Evolutionary conservation across 208 protist genomes (phyloP).

Genomic region (Acanthamoeba rhysodes): DNA sequence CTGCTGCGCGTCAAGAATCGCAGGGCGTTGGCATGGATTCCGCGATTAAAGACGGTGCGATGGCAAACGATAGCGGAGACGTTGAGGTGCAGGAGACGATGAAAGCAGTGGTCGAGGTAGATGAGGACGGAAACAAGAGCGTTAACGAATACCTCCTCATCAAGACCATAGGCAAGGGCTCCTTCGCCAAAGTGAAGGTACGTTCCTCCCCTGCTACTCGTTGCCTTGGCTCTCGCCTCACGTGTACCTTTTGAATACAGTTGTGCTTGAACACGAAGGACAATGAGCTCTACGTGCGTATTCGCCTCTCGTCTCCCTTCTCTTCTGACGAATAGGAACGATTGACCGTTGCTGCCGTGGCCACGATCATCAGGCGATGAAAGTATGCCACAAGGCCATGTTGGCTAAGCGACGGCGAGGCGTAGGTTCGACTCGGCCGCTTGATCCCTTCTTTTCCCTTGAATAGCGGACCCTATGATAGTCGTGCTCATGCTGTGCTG

Average conservation of each 20-base stretch:
- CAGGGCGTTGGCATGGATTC: too few relatives aligned
- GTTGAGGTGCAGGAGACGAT: not conserved
- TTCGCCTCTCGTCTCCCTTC: not conserved
- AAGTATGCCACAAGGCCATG: conserved; percentile 40
- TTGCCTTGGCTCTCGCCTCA: not conserved
- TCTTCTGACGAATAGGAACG: not conserved
- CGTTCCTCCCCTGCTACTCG: not conserved
- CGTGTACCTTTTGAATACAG: not conserved
- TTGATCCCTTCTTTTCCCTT: not conserved
- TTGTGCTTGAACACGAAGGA: conserved; percentile 69
- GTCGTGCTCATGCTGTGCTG: not conserved
- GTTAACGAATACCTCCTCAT: conserved; percentile 63
- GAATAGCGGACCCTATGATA: not conserved
- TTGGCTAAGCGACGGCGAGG: conserved; percentile 6
- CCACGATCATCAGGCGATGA: conserved; percentile 50
- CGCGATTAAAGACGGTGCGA: not conserved
- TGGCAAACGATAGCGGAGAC: not conserved
- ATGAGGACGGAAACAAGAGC: conserved; percentile 65
- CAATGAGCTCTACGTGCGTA: conserved; percentile 74
- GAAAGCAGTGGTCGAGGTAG: conserved; percentile 13
- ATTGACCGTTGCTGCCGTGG: too few relatives aligned
- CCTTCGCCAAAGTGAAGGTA: conserved; percentile 70
- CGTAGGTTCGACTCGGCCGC: not conserved
- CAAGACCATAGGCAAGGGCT: conserved; percentile 70
- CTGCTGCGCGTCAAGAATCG: too few relatives aligned